Evolutionary conservation across 1,139 yeast genomes (phyloP).

Genomic region (Protomyces pachydermus): DNA sequence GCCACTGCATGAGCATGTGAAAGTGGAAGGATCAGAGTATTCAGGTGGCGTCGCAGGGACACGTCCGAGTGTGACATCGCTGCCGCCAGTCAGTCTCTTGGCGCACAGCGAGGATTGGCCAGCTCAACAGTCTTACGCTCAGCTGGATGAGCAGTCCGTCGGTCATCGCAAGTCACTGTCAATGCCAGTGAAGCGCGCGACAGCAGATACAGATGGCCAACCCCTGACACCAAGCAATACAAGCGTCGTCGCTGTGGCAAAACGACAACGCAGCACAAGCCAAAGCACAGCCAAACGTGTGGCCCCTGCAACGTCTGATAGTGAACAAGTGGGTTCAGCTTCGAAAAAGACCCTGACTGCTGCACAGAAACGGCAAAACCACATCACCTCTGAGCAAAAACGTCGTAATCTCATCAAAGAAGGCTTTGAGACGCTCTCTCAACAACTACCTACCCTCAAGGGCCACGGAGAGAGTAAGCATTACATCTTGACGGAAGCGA

Average conservation of each 20-base stretch:
- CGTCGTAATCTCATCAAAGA: slow-evolving; percentile 65
- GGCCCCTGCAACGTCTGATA: neutral
- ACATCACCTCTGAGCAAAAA: slow-evolving; percentile 69
- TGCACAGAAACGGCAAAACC: slow-evolving; percentile 61
- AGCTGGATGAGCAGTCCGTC: neutral
- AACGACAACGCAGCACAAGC: neutral
- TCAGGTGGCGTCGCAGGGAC: neutral
- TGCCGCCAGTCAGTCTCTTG: neutral
- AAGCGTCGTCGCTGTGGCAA: neutral
- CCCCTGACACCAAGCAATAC: neutral
- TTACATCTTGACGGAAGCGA: neutral
- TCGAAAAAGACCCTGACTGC: neutral
- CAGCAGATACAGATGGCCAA: neutral
- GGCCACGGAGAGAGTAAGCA: slow-evolving; percentile 26
- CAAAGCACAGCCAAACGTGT: neutral
- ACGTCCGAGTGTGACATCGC: neutral
- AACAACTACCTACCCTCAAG: slow-evolving; percentile 40
- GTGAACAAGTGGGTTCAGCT: neutral
- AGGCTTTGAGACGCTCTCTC: slow-evolving; percentile 41
- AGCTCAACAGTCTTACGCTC: neutral
- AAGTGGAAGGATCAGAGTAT: neutral
- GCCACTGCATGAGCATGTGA: neutral
- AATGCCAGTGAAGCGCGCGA: neutral
- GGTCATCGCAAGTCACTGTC: neutral
- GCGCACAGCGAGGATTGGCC: neutral